These are phyloP conservation scores for Pigoraptor vietnamica DNA, from an alignment of 78 protist species.

Conservation along the genomic window DNA sequence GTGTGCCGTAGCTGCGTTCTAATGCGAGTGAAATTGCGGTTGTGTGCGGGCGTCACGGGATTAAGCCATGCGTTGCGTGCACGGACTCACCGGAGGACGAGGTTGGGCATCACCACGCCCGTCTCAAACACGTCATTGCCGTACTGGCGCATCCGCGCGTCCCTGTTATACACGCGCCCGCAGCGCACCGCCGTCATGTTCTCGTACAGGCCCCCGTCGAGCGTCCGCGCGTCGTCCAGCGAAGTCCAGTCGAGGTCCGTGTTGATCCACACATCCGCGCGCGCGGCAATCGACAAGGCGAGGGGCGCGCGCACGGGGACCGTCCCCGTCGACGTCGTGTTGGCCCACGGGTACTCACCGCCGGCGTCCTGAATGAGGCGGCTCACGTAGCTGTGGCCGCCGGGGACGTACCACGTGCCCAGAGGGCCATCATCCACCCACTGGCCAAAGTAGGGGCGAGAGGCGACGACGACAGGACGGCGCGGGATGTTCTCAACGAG, in stretches of 20 bases:
- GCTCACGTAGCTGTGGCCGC: neutral
- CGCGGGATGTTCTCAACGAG: neutral
- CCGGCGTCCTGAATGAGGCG: neutral
- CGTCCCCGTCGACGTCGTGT: neutral
- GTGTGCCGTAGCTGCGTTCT: too few species aligned
- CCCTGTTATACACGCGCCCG: neutral
- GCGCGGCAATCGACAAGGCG: neutral
- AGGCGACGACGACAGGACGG: neutral
- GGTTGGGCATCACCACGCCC: neutral
- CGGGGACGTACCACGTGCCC: neutral
- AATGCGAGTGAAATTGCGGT: neutral
- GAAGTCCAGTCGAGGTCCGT: neutral
- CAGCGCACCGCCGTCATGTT: neutral
- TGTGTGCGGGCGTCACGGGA: too few species aligned
- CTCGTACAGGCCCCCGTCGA: neutral
- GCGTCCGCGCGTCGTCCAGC: neutral
- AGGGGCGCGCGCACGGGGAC: neutral
- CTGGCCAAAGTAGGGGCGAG: neutral
- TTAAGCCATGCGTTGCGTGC: neutral
- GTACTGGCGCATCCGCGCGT: neutral
- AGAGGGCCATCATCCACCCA: neutral
- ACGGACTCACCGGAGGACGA: neutral
- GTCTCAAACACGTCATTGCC: neutral
- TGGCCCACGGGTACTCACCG: neutral
- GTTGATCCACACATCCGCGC: neutral